phyloP scores from a whole-genome alignment of 2,329 filamentous ascomycete species.

The Paecilomyces fulvus region DNA sequence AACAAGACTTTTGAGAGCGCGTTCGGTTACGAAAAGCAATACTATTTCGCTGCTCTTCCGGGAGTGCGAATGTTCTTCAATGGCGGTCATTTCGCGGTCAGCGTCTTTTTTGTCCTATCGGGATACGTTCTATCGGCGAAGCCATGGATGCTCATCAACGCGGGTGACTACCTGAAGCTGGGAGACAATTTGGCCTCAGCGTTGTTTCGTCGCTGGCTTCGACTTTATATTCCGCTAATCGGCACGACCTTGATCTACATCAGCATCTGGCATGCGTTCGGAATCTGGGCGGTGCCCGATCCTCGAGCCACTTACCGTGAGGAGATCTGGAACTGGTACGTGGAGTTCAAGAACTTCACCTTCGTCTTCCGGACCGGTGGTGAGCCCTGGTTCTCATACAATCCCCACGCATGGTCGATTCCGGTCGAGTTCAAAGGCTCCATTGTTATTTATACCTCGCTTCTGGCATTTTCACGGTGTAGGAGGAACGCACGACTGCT shows the following conservation, averaged over 20 bases:
- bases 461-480: constrained; percentile 50
- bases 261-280: constrained; percentile 46
- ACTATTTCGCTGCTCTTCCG: constrained; percentile 48
- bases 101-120: constrained; percentile 46
- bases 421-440: constrained; percentile 58
- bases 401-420: constrained; percentile 56
- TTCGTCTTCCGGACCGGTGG: constrained; percentile 55
- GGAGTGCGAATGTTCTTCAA: constrained; percentile 52
- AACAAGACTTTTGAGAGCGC: constrained; percentile 43
- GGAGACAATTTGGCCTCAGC: constrained; percentile 40
- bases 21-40: constrained; percentile 35
- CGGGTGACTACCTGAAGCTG: constrained; percentile 30
- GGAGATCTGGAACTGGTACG: constrained; percentile 45
- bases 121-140: constrained; percentile 46
- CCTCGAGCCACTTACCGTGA: constrained; percentile 36
- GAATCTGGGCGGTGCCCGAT: constrained; percentile 36
- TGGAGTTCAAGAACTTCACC: constrained; percentile 60
- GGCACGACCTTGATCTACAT: constrained; percentile 48
- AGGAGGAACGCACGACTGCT: constrained; percentile 47
- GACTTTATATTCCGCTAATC: constrained; percentile 46
- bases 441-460: constrained; percentile 51
- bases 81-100: constrained; percentile 53
- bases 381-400: constrained; percentile 50
- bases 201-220: constrained; percentile 44
- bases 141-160: constrained; percentile 36